Base-by-base conservation (phyloP, 257 asterid genomes). In the Penstemon newberryi region DNA sequence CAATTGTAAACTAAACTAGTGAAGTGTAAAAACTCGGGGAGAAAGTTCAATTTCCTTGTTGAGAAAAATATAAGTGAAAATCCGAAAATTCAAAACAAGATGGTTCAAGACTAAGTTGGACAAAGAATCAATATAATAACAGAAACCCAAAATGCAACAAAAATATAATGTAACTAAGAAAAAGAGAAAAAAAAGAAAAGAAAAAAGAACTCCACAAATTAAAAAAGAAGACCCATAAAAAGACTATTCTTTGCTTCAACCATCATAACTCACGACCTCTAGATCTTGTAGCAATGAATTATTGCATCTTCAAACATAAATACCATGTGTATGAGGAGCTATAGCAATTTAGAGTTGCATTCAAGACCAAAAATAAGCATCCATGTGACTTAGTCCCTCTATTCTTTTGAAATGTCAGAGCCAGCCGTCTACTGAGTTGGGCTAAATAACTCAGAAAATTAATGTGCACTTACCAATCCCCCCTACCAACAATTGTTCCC, bases 101-200 rank as follows among this genome's bases (percentile, higher is more conserved):
- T 39, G 43, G 45, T 7, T 43, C 51, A 10, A 63, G 63, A 67
- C 19, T 39, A 70, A 72, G 67, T 75, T 71, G 51, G 57, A 61
- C 65, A 81, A 82, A 82, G 86, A 82, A 82, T 82, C 59, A 59
- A 78, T 73, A 78, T 78, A 76, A 78, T 76, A 52, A 63, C 53
- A 54, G 33, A 73, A 72, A 66, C 53, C 66, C 49, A 64, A 39
- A 66, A 60, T 57, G 40, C 60, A 50, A 75, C 62, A 69, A 56
- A 46, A 73, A 63, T 50, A 78, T 50, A 67, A 67, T 33, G 52
- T 70, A 43, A 53, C 9, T 71, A 58, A 66, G 36, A 25, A 52
- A 53, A 71, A 39, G 47, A 8, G 63, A 53, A 4, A 7, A 33
- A 50, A 56, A 39, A 8, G 63, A 53, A 4, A 7, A 33, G 42